Base-by-base conservation (phyloP, 768 basidiomycete genomes). In the Steccherinum ochraceum region DNA sequence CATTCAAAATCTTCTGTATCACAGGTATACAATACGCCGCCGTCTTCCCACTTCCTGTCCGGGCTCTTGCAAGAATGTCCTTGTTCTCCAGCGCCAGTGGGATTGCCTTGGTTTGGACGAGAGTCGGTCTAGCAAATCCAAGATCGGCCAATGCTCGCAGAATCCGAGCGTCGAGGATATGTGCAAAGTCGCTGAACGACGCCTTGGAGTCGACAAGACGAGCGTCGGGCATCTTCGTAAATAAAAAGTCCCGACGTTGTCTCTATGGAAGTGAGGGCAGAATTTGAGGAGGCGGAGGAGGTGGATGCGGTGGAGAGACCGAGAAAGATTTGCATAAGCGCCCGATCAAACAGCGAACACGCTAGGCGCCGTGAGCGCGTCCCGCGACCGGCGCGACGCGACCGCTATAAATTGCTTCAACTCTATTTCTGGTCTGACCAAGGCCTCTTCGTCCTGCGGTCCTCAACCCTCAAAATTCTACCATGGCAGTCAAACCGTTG, bases 11-110 rank as follows among this genome's bases (percentile, higher is more conserved):
- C 66, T 92, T 94, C 65, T 98, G 93, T 0, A 91, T 73, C 21
- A 94, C 70, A 0, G 96, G 96, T 10, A 98, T 76, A 59, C 89
- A 91, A 65, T 99, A 99, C 2, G 96, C 93, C 3, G 89, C 91
- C 0, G 96, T 99, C 72, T 99, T 99, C 21, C 96, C 96, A 51
- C 90, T 93, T 16, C 96, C 96, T 2, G 96, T 99, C 25, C 91
- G 80, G 2, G 96, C 95, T 42, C 91, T 80, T 18, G 94, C 95
- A 25, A 99, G 81, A 49, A 99, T 88, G 66, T 99, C 96, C 26
- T 77, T 74, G 56, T 86, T 83, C 66, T 93, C 88, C 26, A 99
- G 77, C 1, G 94, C 92, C 16, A 95, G 77, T 1, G 95, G 94
- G 45, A 99, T 94, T 3, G 91, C 87, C 64, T 90, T 92, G 7